These are phyloP conservation scores for Trifolium repens DNA, from an alignment of 306 rosid genomes.

Conservation along the genomic window DNA sequence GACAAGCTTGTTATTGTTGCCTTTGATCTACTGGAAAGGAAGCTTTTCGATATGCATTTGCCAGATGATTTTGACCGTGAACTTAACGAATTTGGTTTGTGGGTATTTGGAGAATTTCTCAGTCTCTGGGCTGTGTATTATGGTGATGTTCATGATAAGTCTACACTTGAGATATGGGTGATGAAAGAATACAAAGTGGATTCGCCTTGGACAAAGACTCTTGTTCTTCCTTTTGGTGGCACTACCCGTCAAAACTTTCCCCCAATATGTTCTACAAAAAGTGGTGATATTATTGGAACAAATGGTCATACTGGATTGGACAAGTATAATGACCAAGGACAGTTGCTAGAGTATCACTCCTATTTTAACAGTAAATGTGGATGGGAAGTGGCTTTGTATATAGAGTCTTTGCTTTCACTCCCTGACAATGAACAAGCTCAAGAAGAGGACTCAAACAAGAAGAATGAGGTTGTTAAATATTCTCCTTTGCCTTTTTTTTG, in stretches of 20 bases:
- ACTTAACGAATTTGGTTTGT: not conserved
- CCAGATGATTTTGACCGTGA: not conserved
- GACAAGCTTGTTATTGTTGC: not conserved
- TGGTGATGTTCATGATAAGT: not conserved
- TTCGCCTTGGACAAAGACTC: not conserved
- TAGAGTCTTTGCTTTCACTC: not conserved
- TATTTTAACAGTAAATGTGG: not conserved
- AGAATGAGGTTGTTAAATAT: not conserved
- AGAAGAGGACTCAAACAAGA: not conserved
- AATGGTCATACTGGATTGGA: not conserved
- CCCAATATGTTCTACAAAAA: not conserved
- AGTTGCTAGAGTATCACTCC: not conserved
- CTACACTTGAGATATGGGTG: not conserved
- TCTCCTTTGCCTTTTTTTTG: not conserved
- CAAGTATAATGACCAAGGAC: not conserved
- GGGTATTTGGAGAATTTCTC: no score
- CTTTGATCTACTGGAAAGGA: slow-evolving; percentile 25
- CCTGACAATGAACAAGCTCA: not conserved
- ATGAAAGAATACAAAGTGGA: not conserved
- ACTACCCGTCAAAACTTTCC: not conserved
- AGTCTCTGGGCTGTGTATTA: no score
- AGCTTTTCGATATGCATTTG: not conserved
- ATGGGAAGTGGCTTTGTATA: not conserved
- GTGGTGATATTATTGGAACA: not conserved
- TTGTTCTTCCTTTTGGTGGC: not conserved